Evolutionary conservation across 2,329 filamentous ascomycete species (phyloP), one percentile per base, ranked within the genome.

Genomic region (Fusarium sacchari): DNA sequence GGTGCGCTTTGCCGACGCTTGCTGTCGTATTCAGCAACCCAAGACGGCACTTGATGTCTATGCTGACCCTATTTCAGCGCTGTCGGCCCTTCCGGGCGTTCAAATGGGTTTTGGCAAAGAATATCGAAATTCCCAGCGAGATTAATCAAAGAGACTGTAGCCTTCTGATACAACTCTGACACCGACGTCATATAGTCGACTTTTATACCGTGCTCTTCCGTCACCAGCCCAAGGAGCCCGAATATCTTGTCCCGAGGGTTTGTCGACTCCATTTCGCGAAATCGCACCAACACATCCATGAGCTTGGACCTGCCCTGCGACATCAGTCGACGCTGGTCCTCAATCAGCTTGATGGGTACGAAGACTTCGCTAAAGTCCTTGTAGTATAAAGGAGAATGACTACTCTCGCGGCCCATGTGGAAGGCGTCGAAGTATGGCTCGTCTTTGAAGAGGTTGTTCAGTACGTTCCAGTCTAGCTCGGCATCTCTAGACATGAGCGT

Each of bases 401-500:
- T 28, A 7, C 22, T 40, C 1, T 8, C 9, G 1, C 34, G 20
- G 13, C 18, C 42, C 34, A 59, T 47, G 12, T 73, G 71, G 28
- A 73, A 73, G 0, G 71, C 66, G 1, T 73, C 70, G 5, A 73
- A 42, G 24, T 73, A 73, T 4, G 61, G 66, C n/a, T 73, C 60
- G 3, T 73, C 71, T 17, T 30, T 63, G 3, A 73, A 52, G 1
- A 73, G 28, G 9, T 20, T n/a, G 1, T 62, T 43, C 7, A 73
- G 7, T 0, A 22, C 52, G 12, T 60, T 40, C 70, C 70, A 73
- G 17, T 14, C n/a, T 0, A 73, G 24, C 8, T 73, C 61, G 5
- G 43, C 40, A 1, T 32, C n/a, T 12, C 40, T 44, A 13, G 66
- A 71, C 57, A 71, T 56, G 0, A 73, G 14, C 5, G 53, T 59